Conservation (phyloP, 192 early-diverging fungal species). For the Podila verticillata region DNA sequence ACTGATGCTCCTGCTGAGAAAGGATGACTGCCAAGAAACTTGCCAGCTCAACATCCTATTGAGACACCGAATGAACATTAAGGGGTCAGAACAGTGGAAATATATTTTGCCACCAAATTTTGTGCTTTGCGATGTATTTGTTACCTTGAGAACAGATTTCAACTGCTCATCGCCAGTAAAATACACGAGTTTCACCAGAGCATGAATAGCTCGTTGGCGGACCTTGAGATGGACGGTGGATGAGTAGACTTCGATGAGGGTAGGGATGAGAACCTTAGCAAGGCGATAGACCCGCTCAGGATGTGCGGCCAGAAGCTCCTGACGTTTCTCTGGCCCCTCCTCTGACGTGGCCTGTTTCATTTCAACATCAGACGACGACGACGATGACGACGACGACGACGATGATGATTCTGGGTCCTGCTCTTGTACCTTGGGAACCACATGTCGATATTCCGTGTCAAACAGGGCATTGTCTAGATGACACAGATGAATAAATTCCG, state of each 20-base stretch:
- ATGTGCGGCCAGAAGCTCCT: slow-evolving; percentile 47
- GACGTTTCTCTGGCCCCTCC: slow-evolving; percentile 33
- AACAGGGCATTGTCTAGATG: slow-evolving; percentile 29
- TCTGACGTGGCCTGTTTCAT: slow-evolving; percentile 7
- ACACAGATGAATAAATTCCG: background rate
- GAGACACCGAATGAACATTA: background rate
- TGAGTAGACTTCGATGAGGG: slow-evolving; percentile 76
- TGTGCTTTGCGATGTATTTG: too few species aligned
- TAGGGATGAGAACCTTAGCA: slow-evolving; percentile 67
- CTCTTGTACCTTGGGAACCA: slow-evolving; percentile 1
- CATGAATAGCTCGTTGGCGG: slow-evolving; percentile 72
- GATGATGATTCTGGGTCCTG: too few species aligned
- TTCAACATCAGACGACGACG: slow-evolving; percentile 12
- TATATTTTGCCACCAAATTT: too few species aligned
- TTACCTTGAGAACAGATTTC: slow-evolving; percentile 55
- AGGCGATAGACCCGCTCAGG: slow-evolving; percentile 52
- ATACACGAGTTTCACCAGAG: slow-evolving; percentile 64
- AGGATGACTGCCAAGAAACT: slow-evolving; percentile 60
- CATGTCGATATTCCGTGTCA: slow-evolving; percentile 36
- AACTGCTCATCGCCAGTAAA: slow-evolving; percentile 57
- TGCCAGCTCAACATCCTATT: slow-evolving; percentile 54
- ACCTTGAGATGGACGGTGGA: slow-evolving; percentile 71
- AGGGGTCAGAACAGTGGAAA: background rate
- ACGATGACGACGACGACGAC: too few species aligned
- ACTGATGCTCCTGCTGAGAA: slow-evolving; percentile 60